Conservation (phyloP, 2,329 filamentous ascomycete species). For the Colletotrichum lupini region DNA sequence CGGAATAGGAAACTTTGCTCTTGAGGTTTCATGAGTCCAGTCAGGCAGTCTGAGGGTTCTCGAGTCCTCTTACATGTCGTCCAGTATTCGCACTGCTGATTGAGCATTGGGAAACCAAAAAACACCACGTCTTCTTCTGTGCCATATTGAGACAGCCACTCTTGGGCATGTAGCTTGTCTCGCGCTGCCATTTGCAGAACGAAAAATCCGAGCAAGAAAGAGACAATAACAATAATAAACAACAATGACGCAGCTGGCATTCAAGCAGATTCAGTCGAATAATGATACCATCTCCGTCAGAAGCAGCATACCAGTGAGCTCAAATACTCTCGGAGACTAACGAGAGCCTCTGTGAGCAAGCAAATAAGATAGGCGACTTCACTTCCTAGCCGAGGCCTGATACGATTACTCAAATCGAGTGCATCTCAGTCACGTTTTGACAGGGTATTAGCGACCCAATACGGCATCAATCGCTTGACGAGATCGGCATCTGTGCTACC, state of each 20-base stretch:
- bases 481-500: neutral
- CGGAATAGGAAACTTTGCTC: neutral
- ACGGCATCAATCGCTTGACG: neutral
- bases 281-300: neutral
- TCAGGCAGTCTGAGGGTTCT: neutral
- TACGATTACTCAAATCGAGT: neutral
- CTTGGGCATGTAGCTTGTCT: neutral
- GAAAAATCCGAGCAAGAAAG: neutral
- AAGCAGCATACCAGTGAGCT: neutral
- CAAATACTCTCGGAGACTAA: neutral
- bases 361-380: neutral
- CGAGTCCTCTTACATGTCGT: neutral
- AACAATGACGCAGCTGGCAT: neutral
- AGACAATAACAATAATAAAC: neutral
- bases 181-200: neutral
- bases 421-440: neutral
- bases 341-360: neutral
- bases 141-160: too few species aligned
- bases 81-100: neutral
- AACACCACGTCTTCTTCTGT: neutral
- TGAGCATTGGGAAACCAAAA: neutral
- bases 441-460: too few species aligned
- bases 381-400: neutral
- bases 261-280: neutral
- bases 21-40: constrained; percentile 16